Conservation (phyloP, 805 yeast species). For the Kregervanrija delftensis region DNA sequence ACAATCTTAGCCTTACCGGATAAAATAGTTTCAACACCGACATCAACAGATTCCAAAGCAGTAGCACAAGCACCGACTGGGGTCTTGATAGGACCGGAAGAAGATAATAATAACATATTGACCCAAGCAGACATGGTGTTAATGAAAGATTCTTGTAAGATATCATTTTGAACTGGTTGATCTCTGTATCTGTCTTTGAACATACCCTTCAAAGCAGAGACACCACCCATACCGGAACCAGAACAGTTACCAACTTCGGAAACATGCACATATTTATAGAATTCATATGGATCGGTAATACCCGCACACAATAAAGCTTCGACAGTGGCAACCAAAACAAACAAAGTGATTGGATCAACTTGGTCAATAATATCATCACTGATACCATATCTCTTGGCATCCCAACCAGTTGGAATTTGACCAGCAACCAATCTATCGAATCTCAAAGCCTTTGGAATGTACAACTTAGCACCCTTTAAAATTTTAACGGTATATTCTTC, state of each 20-base stretch:
- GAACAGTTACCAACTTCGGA: slow-evolving; percentile 99
- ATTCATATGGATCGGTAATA: slow-evolving; percentile 96
- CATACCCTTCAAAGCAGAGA: slow-evolving; percentile 94
- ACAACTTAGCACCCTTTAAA: slow-evolving; percentile 87
- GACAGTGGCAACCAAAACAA: slow-evolving; percentile 85
- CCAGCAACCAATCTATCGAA: slow-evolving; percentile 76
- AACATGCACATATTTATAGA: slow-evolving; percentile 96
- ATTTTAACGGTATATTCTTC: slow-evolving; percentile 90
- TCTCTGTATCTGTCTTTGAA: slow-evolving; percentile 92
- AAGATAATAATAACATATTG: slow-evolving; percentile 91
- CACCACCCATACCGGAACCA: slow-evolving; percentile 99
- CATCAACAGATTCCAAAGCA: slow-evolving; percentile 94
- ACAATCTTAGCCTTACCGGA: slow-evolving; percentile 94
- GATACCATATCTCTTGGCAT: slow-evolving; percentile 91
- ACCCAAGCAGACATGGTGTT: slow-evolving; percentile 99
- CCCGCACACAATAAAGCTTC: slow-evolving; percentile 94
- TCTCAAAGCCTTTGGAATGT: slow-evolving; percentile 79
- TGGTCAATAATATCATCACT: slow-evolving; percentile 87
- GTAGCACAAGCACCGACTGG: slow-evolving; percentile 99
- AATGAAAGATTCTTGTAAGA: slow-evolving; percentile 95
- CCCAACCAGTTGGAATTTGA: slow-evolving; percentile 99
- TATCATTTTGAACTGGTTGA: slow-evolving; percentile 93
- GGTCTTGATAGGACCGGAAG: slow-evolving; percentile 98
- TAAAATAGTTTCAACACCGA: slow-evolving; percentile 89
- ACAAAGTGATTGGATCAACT: slow-evolving; percentile 94